A percentile compares a stretch with the other conserved stretches of the same genome.
Evolutionary conservation across 1,139 yeast species (phyloP).

Genomic region (Spencermartinsiella ligniputridi): DNA sequence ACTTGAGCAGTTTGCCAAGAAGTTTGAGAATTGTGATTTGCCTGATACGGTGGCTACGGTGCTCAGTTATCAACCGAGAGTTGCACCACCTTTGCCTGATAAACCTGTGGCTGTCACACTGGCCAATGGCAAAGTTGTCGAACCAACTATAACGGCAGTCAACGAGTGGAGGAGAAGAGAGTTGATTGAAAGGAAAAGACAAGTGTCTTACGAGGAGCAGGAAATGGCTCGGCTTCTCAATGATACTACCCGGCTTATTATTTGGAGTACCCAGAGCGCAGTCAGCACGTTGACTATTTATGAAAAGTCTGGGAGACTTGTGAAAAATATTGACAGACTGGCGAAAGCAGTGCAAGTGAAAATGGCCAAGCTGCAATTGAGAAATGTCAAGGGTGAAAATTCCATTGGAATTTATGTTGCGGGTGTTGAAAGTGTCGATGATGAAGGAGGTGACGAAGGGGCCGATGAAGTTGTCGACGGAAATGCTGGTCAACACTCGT

Average conservation of each 20-base stretch:
- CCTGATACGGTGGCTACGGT: conserved; percentile 23
- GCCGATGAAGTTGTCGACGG: background rate
- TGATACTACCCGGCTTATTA: conserved; percentile 22
- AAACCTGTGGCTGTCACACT: conserved; percentile 15
- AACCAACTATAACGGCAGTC: conserved; percentile 16
- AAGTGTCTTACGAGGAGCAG: conserved; percentile 10
- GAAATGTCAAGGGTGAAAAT: background rate
- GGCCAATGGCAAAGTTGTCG: conserved; percentile 16
- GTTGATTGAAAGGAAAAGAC: conserved; percentile 10
- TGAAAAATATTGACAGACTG: conserved; percentile 9
- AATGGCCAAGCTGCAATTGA: background rate
- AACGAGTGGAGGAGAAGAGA: conserved; percentile 9
- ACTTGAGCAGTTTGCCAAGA: background rate
- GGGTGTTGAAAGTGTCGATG: background rate
- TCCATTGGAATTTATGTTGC: background rate
- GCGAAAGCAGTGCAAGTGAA: background rate
- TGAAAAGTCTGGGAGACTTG: conserved; percentile 21
- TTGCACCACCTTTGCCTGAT: conserved; percentile 18
- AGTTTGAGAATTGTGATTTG: background rate
- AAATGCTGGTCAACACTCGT: background rate
- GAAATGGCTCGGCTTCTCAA: conserved; percentile 19
- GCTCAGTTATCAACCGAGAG: conserved; percentile 14
- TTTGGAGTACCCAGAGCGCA: conserved; percentile 16
- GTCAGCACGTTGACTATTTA: conserved; percentile 21
- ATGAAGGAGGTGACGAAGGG: background rate